Percentiles rank a stretch among this genome's conserved stretches.
These are phyloP conservation scores for Inosperma sp. DNA, from an alignment of 768 basidiomycete genomes.

Conservation along the genomic window DNA sequence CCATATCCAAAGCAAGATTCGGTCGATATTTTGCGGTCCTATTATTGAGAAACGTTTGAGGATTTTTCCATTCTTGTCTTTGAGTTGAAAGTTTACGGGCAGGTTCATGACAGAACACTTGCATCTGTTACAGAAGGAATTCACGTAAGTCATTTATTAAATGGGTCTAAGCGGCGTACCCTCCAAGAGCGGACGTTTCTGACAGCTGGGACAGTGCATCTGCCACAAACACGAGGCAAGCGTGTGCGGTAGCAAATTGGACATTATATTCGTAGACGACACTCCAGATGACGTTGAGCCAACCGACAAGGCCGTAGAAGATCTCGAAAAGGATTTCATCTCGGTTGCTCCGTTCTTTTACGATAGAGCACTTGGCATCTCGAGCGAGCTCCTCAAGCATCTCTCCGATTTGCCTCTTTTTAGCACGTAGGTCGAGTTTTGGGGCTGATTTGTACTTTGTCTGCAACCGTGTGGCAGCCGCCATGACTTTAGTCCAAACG, in stretches of 20 bases:
- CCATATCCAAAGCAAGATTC: conserved; percentile 60
- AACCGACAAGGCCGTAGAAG: conserved; percentile 48
- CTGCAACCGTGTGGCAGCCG: conserved; percentile 39
- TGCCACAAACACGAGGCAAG: conserved; percentile 49
- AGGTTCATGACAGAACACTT: conserved; percentile 47
- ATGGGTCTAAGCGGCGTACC: conserved; percentile 20
- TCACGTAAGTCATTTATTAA: neutral
- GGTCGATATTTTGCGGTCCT: conserved; percentile 44
- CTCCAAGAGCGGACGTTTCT: conserved; percentile 35
- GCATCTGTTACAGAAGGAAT: conserved; percentile 46
- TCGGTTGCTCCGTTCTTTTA: conserved; percentile 50
- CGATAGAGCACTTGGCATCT: conserved; percentile 49
- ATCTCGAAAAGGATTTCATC: conserved; percentile 55
- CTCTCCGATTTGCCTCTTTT: conserved; percentile 49
- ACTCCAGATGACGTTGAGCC: conserved; percentile 63
- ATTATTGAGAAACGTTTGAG: conserved; percentile 47
- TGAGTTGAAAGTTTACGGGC: conserved; percentile 44
- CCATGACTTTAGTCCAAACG: conserved; percentile 24
- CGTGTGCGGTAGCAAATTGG: conserved; percentile 49
- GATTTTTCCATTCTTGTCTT: conserved; percentile 35
- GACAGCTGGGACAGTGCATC: conserved; percentile 44
- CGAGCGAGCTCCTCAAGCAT: conserved; percentile 50
- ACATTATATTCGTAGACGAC: conserved; percentile 55
- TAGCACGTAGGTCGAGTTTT: conserved; percentile 45
- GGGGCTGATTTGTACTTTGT: conserved; percentile 39